These are phyloP conservation scores for Xanthoconium purpureum DNA, from an alignment of 768 basidiomycete genomes.

Conservation along the genomic window DNA sequence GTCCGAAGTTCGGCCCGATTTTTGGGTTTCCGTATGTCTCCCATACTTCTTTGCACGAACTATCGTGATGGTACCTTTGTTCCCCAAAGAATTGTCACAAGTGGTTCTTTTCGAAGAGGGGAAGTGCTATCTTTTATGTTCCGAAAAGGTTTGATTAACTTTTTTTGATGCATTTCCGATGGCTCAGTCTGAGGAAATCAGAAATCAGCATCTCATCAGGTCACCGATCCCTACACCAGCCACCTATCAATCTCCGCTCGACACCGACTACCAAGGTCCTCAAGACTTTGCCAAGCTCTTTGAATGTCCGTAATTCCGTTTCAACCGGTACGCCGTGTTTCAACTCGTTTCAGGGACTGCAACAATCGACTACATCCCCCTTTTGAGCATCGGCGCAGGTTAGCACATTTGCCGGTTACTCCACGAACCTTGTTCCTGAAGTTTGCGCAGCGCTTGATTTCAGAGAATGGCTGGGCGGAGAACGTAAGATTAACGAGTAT, in stretches of 20 bases:
- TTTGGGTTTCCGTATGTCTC: constrained; percentile 66
- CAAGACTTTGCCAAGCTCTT: constrained; percentile 50
- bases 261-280: constrained; percentile 29
- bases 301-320: constrained; percentile 31
- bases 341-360: constrained; percentile 50
- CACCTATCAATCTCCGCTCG: constrained; percentile 47
- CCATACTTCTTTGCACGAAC: neutral
- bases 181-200: constrained; percentile 20
- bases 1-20: constrained; percentile 57
- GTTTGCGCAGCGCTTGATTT: constrained; percentile 61
- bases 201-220: constrained; percentile 63
- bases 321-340: neutral
- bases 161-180: neutral
- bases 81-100: constrained; percentile 71
- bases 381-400: constrained; percentile 56
- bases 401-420: neutral
- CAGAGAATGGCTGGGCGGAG: constrained; percentile 71
- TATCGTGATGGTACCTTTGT: neutral
- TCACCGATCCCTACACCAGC: constrained; percentile 56
- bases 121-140: constrained; percentile 71
- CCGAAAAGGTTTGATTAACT: constrained; percentile 47
- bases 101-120: constrained; percentile 74
- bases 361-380: constrained; percentile 54
- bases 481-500: constrained; percentile 66
- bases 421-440: constrained; percentile 1